Base-by-base conservation (phyloP, 2,329 filamentous ascomycete species). In the Colletotrichum salicis region DNA sequence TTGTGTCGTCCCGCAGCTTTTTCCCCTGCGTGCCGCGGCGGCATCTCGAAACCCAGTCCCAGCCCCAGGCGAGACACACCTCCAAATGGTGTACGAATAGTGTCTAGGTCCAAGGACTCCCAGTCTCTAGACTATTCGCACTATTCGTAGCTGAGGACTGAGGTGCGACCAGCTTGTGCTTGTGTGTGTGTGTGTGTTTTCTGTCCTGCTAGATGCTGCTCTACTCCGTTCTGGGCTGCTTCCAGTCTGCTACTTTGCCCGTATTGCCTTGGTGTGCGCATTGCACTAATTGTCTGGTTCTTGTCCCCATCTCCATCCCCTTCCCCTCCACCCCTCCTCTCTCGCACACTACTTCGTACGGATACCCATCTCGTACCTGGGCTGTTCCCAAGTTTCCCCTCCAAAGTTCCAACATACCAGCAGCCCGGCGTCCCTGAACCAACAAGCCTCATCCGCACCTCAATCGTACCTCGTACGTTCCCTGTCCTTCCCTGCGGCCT, bases 1-100 rank as follows among this genome's bases (percentile, higher is more conserved):
- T 27, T 51, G 52, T 51, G 52, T 29, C 60, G 56, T 61, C 27
- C 56, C 56, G 54, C 57, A 56, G 33, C 35, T 37, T 31, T 67
- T 58, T 70, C 33, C n/a, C 64, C 33, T 63, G 57, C 57, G 64
- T 56, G 63, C 63, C 35, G 56, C 29, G 35, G 63, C 63, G 51
- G 27, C 33, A 37, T 68, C 64, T 64, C 68, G 57, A 58, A 71
- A 67, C 64, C 64, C 51, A 67, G 64, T 62, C 52, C 24, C 48
- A 31, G 55, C 41, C 64, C 15, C 24, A 27, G 62, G 55, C 62
- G 67, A 66, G 67, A 66, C 62, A 59, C 54, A 52, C 27, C 27
- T 29, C 27, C 27, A 29, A 29, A 24, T 59, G 24, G 67, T 66
- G 67, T 66, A 67, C 41, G 41, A 48, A 48, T 48, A 22, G 41